phyloP scores from a whole-genome alignment of 805 yeast genomes.

The Millerozyma miso region DNA sequence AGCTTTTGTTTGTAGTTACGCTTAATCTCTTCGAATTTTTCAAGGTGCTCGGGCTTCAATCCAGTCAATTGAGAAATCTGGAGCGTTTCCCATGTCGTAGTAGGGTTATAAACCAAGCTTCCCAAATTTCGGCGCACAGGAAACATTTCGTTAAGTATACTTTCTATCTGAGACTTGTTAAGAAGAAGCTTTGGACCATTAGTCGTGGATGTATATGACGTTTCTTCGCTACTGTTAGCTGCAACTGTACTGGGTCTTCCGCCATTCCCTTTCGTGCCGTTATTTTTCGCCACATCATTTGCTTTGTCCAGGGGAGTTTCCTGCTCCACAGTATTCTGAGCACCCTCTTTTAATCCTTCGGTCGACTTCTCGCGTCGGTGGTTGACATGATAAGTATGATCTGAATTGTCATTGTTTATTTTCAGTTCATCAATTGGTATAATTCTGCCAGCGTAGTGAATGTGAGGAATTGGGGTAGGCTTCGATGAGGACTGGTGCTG shows the following conservation, averaged over 20 bases:
- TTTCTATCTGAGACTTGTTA: slow-evolving; percentile 16
- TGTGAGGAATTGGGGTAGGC: slow-evolving; percentile 6
- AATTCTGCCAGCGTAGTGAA: slow-evolving; percentile 1
- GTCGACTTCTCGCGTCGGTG: not conserved
- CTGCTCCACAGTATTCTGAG: not conserved
- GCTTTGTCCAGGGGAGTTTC: not conserved
- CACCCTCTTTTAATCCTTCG: not conserved
- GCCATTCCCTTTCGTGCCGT: too few species aligned
- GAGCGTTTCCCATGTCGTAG: slow-evolving; percentile 45
- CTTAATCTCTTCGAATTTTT: slow-evolving; percentile 25
- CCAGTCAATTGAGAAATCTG: slow-evolving; percentile 29
- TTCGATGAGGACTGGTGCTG: slow-evolving; percentile 6
- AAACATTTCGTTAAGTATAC: slow-evolving; percentile 21
- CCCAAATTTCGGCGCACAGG: slow-evolving; percentile 44
- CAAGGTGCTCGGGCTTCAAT: slow-evolving; percentile 26
- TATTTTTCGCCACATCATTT: too few species aligned
- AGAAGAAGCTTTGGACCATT: slow-evolving; percentile 4
- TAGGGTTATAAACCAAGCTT: slow-evolving; percentile 52
- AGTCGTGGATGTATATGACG: not conserved
- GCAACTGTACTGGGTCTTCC: too few species aligned
- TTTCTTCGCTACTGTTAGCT: too few species aligned
- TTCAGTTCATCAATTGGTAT: not conserved
- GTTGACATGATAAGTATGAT: not conserved
- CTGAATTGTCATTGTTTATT: not conserved
- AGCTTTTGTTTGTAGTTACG: slow-evolving; percentile 21